Evolutionary conservation across 108 stramenopile species (phyloP).

Genomic region (Aurantiochytrium sp.): DNA sequence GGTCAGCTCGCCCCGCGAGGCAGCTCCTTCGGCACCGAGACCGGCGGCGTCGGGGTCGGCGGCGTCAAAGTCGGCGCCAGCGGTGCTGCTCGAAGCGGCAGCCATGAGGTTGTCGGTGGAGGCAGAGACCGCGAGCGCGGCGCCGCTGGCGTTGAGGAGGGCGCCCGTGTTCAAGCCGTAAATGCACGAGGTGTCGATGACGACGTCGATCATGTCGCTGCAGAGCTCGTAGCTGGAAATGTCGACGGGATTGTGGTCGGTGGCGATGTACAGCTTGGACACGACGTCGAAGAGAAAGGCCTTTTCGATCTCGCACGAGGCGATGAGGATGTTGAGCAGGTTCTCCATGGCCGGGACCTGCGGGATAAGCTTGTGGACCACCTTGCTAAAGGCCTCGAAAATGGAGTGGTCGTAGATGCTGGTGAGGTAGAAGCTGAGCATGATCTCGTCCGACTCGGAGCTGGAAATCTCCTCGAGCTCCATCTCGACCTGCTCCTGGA

Average conservation of each 20-base stretch:
- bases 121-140: not conserved
- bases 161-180: slow-evolving; percentile 68
- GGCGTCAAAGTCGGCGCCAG: slow-evolving; percentile 40
- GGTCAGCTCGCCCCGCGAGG: no score
- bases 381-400: slow-evolving; percentile 85
- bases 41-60: not conserved
- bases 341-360: slow-evolving; percentile 85
- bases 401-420: slow-evolving; percentile 95
- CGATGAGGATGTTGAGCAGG: slow-evolving; percentile 84
- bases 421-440: slow-evolving; percentile 76
- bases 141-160: slow-evolving; percentile 4
- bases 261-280: slow-evolving; percentile 88
- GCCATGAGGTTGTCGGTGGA: not conserved
- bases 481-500: slow-evolving; percentile 68
- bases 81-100: no score
- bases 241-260: slow-evolving; percentile 93
- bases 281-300: slow-evolving; percentile 95
- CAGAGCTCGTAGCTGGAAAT: slow-evolving; percentile 92
- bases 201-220: slow-evolving; percentile 98
- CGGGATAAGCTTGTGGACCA: slow-evolving; percentile 82
- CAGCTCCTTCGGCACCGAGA: no score
- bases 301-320: slow-evolving; percentile 93
- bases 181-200: slow-evolving; percentile 95
- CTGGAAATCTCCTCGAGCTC: slow-evolving; percentile 55
- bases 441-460: slow-evolving; percentile 60